Evolutionary conservation across 2,329 filamentous ascomycete genomes (phyloP), one percentile per base, ranked within the genome.

Genomic region (Lasiodiplodia citricola): DNA sequence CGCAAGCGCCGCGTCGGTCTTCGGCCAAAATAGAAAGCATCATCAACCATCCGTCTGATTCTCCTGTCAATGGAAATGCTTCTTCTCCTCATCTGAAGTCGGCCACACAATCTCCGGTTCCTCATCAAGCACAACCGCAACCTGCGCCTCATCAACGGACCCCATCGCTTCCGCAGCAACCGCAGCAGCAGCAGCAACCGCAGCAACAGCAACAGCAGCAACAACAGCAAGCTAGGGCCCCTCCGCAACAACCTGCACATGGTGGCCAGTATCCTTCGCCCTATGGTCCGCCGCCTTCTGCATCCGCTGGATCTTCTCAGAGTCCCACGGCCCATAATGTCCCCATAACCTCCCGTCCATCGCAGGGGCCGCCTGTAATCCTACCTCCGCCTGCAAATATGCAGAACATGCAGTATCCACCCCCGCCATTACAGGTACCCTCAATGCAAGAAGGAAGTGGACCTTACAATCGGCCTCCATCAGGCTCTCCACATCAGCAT

Each of bases 321-420:
- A 73, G 71, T 52, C 73, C 75, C 16, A 74, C 56, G 11, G 16
- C 56, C 10, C 47, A 68, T 4, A 62, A 25, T 55, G 56, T 68
- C 16, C 66, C 56, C 16, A 55, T 55, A 31, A 47, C 47, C 37
- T 62, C 66, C 16, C 56, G 66, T n/a, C 50, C 66, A 3, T 23
- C 66, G 21, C 44, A 51, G 35, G 65, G 37, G 7, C 66, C 47
- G 47, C 44, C 60, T 25, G 60, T 64, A n/a, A 68, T 68, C 51
- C 71, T 80, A 23, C 77, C 79, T 52, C 77, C 77, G 7, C 76
- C 78, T 51, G 73, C 79, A 28, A 79, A 75, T 13, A 78, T 80
- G 72, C 78, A 79, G 37, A 79, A 75, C 8, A 78, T 80, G 71
- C 78, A 75, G 14, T 71, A 58, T 69, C 66, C 78, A 74, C 54